Conservation (phyloP, 1,139 yeast genomes). For the Blastobotrys apis region DNA sequence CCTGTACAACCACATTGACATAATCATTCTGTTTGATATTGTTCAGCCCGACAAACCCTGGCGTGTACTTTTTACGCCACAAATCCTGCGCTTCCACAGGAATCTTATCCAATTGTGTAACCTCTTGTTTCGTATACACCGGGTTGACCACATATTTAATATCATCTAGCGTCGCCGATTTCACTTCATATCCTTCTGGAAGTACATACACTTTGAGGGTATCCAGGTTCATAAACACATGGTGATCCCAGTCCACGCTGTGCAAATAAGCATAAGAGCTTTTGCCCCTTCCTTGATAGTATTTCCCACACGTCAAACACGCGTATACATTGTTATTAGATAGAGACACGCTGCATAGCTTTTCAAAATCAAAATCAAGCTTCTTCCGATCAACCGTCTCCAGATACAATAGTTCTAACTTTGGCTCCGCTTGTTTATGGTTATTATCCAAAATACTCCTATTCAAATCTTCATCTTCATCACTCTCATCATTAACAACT, state of each 20-base stretch:
- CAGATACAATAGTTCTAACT: conserved; percentile 36
- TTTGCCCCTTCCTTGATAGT: conserved; percentile 61
- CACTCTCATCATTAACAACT: background rate
- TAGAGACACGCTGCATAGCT: conserved; percentile 59
- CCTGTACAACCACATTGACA: conserved; percentile 54
- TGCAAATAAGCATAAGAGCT: conserved; percentile 67
- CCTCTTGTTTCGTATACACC: conserved; percentile 38
- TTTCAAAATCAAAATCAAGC: conserved; percentile 69
- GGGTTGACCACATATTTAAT: conserved; percentile 55
- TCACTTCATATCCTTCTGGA: conserved; percentile 55
- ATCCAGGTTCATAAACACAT: conserved; percentile 54
- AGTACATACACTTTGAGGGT: conserved; percentile 49
- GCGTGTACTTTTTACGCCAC: conserved; percentile 44
- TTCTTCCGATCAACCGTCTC: conserved; percentile 52
- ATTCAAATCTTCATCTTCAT: conserved; percentile 5
- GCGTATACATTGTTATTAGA: conserved; percentile 61
- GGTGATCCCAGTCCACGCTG: conserved; percentile 58
- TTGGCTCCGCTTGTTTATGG: background rate
- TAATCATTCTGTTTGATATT: conserved; percentile 49
- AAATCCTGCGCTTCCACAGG: conserved; percentile 28
- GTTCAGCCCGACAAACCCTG: conserved; percentile 66
- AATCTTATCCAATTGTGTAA: conserved; percentile 34
- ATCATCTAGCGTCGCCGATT: conserved; percentile 43
- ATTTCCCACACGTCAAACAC: conserved; percentile 71
- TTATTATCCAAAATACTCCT: background rate